These are phyloP conservation scores for Aspergillus cristatus DNA, from an alignment of 495 filamentous ascomycete genomes.

Conservation along the genomic window DNA sequence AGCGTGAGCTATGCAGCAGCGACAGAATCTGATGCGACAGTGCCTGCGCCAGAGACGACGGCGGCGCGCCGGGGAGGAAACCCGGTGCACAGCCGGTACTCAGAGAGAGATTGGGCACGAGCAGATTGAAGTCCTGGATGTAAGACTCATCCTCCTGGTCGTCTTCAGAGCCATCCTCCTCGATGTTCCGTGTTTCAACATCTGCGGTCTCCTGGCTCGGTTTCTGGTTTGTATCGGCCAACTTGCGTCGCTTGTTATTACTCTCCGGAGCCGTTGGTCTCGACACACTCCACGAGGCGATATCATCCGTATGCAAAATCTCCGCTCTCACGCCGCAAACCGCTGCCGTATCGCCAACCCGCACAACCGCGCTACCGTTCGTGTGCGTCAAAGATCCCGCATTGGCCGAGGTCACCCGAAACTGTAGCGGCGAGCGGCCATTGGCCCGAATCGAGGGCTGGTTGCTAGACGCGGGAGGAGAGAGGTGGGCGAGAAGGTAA, in stretches of 20 bases:
- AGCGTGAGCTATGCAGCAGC: constrained; percentile 56
- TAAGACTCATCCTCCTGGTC: constrained; percentile 43
- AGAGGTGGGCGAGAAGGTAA: constrained; percentile 82
- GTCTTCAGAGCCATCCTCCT: constrained; percentile 6
- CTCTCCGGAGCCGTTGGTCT: constrained; percentile 14
- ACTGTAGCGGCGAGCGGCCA: constrained; percentile 59
- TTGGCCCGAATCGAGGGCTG: constrained; percentile 63
- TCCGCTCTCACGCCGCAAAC: constrained; percentile 88
- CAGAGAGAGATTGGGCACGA: constrained; percentile 90
- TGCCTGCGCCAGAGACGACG: constrained; percentile 71
- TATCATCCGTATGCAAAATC: constrained; percentile 60
- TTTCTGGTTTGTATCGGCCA: constrained; percentile 13
- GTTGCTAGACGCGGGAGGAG: constrained; percentile 43
- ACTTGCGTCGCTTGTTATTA: constrained; percentile 23
- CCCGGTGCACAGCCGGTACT: constrained; percentile 80
- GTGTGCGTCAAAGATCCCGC: constrained; percentile 75
- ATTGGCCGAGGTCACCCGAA: constrained; percentile 63
- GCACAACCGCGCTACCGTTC: constrained; percentile 79
- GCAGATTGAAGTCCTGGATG: constrained; percentile 52
- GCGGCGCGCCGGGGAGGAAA: constrained; percentile 75
- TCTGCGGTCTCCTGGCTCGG: constrained; percentile 9
- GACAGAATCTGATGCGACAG: constrained; percentile 66
- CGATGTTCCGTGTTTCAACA: not conserved
- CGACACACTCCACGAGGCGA: constrained; percentile 52
- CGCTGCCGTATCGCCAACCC: constrained; percentile 79